These are phyloP conservation scores for Leccinum huronense DNA, from an alignment of 1,284 basidiomycete genomes.

Conservation along the genomic window DNA sequence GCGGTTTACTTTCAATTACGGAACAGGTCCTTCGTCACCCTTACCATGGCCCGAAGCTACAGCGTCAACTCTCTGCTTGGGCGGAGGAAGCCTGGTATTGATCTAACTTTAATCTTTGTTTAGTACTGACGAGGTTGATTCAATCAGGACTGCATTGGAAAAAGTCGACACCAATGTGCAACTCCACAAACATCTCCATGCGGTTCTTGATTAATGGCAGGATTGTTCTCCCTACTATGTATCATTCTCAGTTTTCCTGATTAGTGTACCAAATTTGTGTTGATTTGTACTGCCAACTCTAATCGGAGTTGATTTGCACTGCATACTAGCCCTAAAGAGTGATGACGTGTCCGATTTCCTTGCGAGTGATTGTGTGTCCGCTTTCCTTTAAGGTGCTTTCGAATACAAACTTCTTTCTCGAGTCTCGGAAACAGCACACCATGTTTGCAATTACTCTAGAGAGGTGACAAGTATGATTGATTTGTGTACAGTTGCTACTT, in stretches of 20 bases:
- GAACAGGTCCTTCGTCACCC: neutral
- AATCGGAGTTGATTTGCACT: too few relatives aligned
- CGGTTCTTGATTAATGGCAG: neutral
- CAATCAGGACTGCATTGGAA: neutral
- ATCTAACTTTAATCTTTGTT: neutral
- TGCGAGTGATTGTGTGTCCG: too few relatives aligned
- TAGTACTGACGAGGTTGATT: neutral
- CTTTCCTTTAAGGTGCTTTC: too few relatives aligned
- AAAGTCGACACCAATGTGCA: neutral
- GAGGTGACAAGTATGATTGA: too few relatives aligned
- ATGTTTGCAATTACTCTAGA: neutral
- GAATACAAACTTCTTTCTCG: too few relatives aligned
- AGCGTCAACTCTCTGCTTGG: neutral
- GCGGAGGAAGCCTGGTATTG: neutral
- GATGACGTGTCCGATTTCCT: too few relatives aligned
- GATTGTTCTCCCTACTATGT: neutral
- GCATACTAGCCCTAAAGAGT: too few relatives aligned
- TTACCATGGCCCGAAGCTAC: neutral
- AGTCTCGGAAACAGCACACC: neutral
- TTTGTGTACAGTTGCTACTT: neutral
- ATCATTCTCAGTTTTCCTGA: neutral
- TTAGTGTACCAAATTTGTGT: neutral
- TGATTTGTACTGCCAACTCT: neutral
- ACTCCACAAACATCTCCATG: neutral
- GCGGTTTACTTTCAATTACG: neutral